These are phyloP conservation scores for Ophiorrhiza pumila DNA, from an alignment of 257 asterid species.

Conservation along the genomic window DNA sequence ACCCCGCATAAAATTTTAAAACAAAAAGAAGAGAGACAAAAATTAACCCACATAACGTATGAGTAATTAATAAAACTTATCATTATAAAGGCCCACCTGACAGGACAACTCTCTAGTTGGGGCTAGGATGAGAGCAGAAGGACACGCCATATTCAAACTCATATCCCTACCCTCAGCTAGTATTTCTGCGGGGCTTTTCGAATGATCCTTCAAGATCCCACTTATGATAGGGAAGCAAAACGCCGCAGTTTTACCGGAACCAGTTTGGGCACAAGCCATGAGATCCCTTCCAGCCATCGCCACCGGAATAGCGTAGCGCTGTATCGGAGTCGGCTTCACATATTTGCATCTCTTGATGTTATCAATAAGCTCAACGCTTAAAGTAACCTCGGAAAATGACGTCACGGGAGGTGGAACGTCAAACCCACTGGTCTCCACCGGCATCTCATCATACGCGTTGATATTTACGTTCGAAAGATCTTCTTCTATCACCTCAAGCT, in stretches of 20 bases:
- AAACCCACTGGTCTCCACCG: slow-evolving; percentile 54
- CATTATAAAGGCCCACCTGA: slow-evolving; percentile 47
- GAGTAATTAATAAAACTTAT: not conserved
- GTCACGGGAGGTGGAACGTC: slow-evolving; percentile 59
- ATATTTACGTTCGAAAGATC: not conserved
- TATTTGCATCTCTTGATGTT: slow-evolving; percentile 60
- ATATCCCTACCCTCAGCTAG: not conserved
- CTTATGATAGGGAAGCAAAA: slow-evolving; percentile 71
- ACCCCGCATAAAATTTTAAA: not conserved
- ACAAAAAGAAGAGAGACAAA: not conserved
- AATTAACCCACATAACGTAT: not conserved
- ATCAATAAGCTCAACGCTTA: slow-evolving; percentile 33
- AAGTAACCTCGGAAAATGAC: slow-evolving; percentile 48
- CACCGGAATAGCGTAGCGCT: slow-evolving; percentile 64
- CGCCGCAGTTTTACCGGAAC: slow-evolving; percentile 87
- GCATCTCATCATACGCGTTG: slow-evolving; percentile 25
- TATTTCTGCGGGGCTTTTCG: slow-evolving; percentile 1
- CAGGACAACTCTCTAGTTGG: slow-evolving; percentile 78
- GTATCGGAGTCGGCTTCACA: slow-evolving; percentile 69
- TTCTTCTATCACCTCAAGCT: slow-evolving; percentile 23
- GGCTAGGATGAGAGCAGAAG: slow-evolving; percentile 62
- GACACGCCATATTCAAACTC: slow-evolving; percentile 31
- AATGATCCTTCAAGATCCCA: slow-evolving; percentile 26
- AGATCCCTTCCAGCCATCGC: slow-evolving; percentile 68
- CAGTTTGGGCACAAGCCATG: slow-evolving; percentile 90